phyloP scores from a whole-genome alignment of 1,284 basidiomycete genomes.

The Apiotrichum veenhuisii region DNA sequence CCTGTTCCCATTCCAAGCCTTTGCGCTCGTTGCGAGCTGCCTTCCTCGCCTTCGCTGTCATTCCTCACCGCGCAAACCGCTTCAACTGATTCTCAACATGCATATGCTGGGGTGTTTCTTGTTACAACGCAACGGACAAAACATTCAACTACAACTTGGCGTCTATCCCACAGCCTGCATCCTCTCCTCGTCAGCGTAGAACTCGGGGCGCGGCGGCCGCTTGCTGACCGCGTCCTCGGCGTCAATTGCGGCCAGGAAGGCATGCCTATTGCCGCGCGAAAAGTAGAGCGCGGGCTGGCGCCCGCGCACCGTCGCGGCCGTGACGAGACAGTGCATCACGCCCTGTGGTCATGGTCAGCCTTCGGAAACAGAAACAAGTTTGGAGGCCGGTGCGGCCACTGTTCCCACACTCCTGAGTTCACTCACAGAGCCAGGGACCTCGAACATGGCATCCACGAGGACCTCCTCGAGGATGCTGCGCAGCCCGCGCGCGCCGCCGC shows the following conservation, averaged over 20 bases:
- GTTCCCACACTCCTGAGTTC: too few species aligned
- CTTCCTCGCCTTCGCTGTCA: too few species aligned
- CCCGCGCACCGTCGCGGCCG: slow-evolving; percentile 56
- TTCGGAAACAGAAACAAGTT: too few species aligned
- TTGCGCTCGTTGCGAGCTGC: too few species aligned
- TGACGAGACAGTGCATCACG: slow-evolving; percentile 62
- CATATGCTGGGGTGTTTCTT: too few species aligned
- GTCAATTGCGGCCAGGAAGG: slow-evolving; percentile 58
- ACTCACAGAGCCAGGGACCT: slow-evolving; percentile 71
- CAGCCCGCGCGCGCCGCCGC: slow-evolving; percentile 84
- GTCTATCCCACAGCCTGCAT: slow-evolving; percentile 14
- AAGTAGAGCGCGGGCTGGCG: slow-evolving; percentile 59
- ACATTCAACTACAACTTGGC: neutral
- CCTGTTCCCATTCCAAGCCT: too few species aligned
- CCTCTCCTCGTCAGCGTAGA: slow-evolving; percentile 14
- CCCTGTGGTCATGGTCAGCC: slow-evolving; percentile 51
- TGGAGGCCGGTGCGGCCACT: too few species aligned
- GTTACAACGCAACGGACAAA: neutral
- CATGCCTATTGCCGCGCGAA: slow-evolving; percentile 57
- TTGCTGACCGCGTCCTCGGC: slow-evolving; percentile 52
- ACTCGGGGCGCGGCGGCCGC: neutral
- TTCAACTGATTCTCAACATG: too few species aligned
- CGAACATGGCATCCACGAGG: slow-evolving; percentile 82
- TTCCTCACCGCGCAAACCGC: too few species aligned
- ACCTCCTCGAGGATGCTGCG: slow-evolving; percentile 86